Evolutionary conservation across 2,329 filamentous ascomycete genomes (phyloP), one percentile per base, ranked within the genome.

Genomic region (Fusarium nanum): DNA sequence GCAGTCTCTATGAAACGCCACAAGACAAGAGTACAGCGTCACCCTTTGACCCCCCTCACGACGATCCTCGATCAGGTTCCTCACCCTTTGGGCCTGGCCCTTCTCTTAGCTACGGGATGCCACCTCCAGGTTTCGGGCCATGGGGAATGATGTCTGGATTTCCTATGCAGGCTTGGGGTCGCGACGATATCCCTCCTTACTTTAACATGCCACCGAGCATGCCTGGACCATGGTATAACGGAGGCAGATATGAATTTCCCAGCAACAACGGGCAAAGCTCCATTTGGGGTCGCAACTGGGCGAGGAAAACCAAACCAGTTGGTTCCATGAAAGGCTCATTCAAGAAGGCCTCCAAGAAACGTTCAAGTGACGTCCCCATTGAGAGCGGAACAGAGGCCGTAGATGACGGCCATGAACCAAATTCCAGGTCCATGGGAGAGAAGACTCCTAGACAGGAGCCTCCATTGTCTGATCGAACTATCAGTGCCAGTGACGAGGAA

Each of bases 161-260:
- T 14, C 41, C 52, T 8, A 70, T 72, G 61, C 50, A 63, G 16
- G 50, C 55, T 23, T 71, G 68, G 68, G 61, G 57, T 22, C 69
- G 69, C 20, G 69, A 71, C 44, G 69, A 71, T 32, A 70, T 71
- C n/a, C 69, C 69, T 10, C 69, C 69, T 28, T 71, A 71, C 30
- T 67, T 64, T 10, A 70, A 54, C 30, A 72, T 71, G 54, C 52
- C 54, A 12, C 60, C 58, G 16, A 71, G 65, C 25, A 60, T 64
- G 45, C 53, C 61, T 6, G 50, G 63, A 2, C 54, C 60, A 25
- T 65, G 65, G 45, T 64, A 62, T 4, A 64, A 32, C 3, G 68
- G 59, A 7, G 72, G 79, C 68, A 73, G 78, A 73, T 77, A 79
- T 65, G 60, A 78, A n/a, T 74, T 77, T 66, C 75, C 79, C 23